Evolutionary conservation across 257 asterid genomes (phyloP), one percentile per base, ranked within the genome.

Genomic region (Jacaranda copaia): DNA sequence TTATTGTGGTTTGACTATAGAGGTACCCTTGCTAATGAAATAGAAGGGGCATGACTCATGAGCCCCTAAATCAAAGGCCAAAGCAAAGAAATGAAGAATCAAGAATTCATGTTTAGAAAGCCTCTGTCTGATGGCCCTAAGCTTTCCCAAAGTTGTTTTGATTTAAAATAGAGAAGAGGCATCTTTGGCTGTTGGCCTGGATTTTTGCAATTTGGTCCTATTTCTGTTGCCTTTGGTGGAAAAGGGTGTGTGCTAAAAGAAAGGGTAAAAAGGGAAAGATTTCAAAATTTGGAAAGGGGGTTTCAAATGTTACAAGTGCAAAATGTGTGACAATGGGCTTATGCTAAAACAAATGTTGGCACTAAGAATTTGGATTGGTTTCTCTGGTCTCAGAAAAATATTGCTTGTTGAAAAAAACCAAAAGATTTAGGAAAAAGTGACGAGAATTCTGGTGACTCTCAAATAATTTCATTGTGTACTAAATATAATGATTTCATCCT

Each of bases 111-210:
- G 77, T 80, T 74, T 68, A 45, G 36, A 80, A 75, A 80, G 80
- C 60, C 58, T 14, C 58, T 45, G 82, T 72, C 70, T 55, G 57
- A 62, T 39, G 66, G 58, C n/a, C 12, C 79, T 4, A 57, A 43
- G 79, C 79, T 79, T 79, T 79, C 67, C 53, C 83, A 74, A 58
- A 74, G 80, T 75, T 43, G 78, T 63, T 80, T 80, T 55, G 65
- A 43, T 75, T 75, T 32, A 68, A 48, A 48, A 69, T 61, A 6
- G 72, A 52, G 76, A 75, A 75, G 63, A 60, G 57, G 70, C 81
- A 70, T 70, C 74, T 70, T 62, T 80, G 58, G 16, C 8, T 36
- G 60, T 72, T 79, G 79, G 51, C 79, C 70, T 73, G 40, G 11
- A 57, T 73, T 71, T 64, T 45, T 63, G 69, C 68, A 64, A 55